Base-by-base conservation (phyloP, 1,284 basidiomycete genomes). In the Rhodotorula sp. region DNA sequence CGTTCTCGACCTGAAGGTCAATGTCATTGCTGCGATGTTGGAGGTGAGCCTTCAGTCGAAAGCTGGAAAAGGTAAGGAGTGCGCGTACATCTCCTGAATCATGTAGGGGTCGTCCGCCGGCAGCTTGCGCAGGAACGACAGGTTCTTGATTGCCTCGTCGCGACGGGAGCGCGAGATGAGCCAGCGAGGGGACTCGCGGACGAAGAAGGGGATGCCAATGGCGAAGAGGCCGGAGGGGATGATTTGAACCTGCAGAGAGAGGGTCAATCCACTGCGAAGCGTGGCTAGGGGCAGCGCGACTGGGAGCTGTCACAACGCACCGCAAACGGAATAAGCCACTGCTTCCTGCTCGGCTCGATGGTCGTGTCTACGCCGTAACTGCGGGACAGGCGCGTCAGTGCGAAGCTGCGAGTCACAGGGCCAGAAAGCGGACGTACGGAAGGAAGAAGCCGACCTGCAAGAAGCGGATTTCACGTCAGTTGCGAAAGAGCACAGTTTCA, bases 121-220 rank as follows among this genome's bases (percentile, higher is more conserved):
- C 19, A 74, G 64, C 5, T 72, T 67, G 54, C 73, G 70, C 12
- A 73, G 17, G 64, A 58, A 81, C 78, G 64, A 85, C 82, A 79
- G 87, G 86, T 76, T 88, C 85, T 62, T 85, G 13, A 86, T 85
- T 2, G 88, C 87, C 42, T 83, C 81, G 34, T 85, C 84, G 59
- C 85, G 83, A 52, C 84, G 81, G 66, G 84, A 83, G 68, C 85
- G 84, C 75, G 86, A 84, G 48, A 88, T 85, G 44, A 89, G 82
- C 86, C 87, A 89, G 10, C 88, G 84, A 4, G 87, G 87, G 3
- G 87, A 86, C 73, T 88, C 88, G 19, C 85, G 85, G 72, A 87
- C 65, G 74, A 85, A 85, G 46, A 84, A 67, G 52, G 73, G 73
- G 81, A 87, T 85, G 12, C 82, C 80, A 61, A 85, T 62, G 8